Percentiles rank a stretch among this genome's conserved stretches.
Evolutionary conservation across 192 early-diverging fungal species (phyloP).

Genomic region (Podila clonocystis): DNA sequence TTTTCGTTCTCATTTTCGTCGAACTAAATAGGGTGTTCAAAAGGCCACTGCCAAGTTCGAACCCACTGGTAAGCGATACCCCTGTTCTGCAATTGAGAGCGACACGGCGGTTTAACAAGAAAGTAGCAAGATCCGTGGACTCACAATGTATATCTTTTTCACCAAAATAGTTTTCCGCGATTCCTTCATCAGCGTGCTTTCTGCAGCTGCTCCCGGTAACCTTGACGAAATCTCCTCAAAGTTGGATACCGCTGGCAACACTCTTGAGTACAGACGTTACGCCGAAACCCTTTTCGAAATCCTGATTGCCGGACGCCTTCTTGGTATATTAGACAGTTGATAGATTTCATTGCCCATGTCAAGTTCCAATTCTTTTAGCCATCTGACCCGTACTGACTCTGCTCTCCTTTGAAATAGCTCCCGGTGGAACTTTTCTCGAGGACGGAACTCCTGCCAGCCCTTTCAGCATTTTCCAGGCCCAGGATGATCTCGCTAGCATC

Average conservation of each 20-base stretch:
- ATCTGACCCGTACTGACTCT: neutral
- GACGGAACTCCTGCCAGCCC: slow-evolving; percentile 83
- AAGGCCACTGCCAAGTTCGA: slow-evolving; percentile 74
- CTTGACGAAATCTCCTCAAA: slow-evolving; percentile 78
- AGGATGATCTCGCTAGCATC: slow-evolving; percentile 75
- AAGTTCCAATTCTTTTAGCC: neutral
- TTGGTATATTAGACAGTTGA: slow-evolving; percentile 61
- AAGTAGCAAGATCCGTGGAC: neutral
- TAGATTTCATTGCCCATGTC: neutral
- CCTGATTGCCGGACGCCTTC: slow-evolving; percentile 89
- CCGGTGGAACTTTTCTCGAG: slow-evolving; percentile 79
- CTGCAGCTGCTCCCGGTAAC: slow-evolving; percentile 61
- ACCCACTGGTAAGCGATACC: slow-evolving; percentile 61
- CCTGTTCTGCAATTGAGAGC: neutral
- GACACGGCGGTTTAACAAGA: neutral
- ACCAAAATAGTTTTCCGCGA: slow-evolving; percentile 64
- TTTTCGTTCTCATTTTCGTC: slow-evolving; percentile 9
- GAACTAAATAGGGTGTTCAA: slow-evolving; percentile 61
- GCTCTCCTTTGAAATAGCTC: slow-evolving; percentile 57
- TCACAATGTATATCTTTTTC: neutral
- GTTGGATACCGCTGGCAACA: slow-evolving; percentile 85
- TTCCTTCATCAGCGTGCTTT: slow-evolving; percentile 61
- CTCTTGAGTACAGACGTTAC: slow-evolving; percentile 96
- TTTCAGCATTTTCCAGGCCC: slow-evolving; percentile 81
- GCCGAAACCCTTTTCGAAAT: slow-evolving; percentile 95